Evolutionary conservation across 176 grass and related monocot genomes (phyloP).

Genomic region (Pontederia paniculata): DNA sequence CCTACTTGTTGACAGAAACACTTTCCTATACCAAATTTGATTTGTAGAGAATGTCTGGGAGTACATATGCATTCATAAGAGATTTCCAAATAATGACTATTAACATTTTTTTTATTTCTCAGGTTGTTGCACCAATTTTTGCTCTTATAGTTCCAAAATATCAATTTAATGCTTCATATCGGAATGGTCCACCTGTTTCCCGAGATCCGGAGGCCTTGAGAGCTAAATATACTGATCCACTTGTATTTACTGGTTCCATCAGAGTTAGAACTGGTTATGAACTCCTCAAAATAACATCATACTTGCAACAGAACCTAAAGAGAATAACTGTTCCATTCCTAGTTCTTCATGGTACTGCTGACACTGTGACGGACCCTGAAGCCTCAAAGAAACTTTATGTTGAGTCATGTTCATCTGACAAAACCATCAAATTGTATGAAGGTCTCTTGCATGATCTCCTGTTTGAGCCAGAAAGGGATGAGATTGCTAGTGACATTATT

Average conservation of each 20-base stretch:
- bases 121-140: slow-evolving; percentile 69
- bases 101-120: not conserved
- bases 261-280: slow-evolving; percentile 74
- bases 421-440: slow-evolving; percentile 55
- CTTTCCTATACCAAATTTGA: too few species aligned
- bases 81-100: too few species aligned
- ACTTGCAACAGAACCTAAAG: slow-evolving; percentile 47
- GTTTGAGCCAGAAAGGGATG: slow-evolving; percentile 67
- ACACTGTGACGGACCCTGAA: slow-evolving; percentile 45
- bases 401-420: slow-evolving; percentile 36
- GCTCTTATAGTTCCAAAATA: slow-evolving; percentile 58
- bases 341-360: slow-evolving; percentile 55
- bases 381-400: slow-evolving; percentile 45
- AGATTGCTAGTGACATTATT: slow-evolving; percentile 54
- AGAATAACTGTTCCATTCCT: slow-evolving; percentile 58
- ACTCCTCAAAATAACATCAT: slow-evolving; percentile 59
- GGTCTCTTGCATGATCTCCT: slow-evolving; percentile 63
- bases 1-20: too few species aligned
- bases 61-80: too few species aligned
- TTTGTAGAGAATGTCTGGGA: too few species aligned
- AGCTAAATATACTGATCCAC: slow-evolving; percentile 65
- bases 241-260: slow-evolving; percentile 66
- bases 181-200: slow-evolving; percentile 50
- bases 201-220: slow-evolving; percentile 60
- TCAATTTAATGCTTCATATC: slow-evolving; percentile 45